Evolutionary conservation across 768 basidiomycete genomes (phyloP).

Genomic region (Rhizopogon rudus): DNA sequence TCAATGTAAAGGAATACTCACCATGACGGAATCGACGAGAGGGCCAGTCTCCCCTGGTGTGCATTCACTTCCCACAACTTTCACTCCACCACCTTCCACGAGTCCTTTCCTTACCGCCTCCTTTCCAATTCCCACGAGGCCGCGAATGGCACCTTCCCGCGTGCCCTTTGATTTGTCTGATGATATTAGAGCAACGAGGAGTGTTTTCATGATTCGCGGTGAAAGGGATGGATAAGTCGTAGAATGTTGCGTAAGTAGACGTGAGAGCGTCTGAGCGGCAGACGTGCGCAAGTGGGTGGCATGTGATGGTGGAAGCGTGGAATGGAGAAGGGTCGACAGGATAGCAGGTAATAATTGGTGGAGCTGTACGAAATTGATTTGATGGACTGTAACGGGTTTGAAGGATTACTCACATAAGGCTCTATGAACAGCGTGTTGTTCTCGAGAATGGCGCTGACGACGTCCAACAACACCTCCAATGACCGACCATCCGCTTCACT

Average conservation of each 20-base stretch:
- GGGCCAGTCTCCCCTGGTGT: constrained; percentile 21
- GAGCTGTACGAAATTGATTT: constrained; percentile 44
- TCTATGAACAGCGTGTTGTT: constrained; percentile 91
- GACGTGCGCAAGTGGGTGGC: constrained; percentile 70
- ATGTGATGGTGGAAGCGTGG: constrained; percentile 69
- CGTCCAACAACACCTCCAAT: constrained; percentile 80
- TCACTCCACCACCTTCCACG: constrained; percentile 75
- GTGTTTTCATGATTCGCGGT: constrained; percentile 90
- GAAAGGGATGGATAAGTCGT: constrained; percentile 88
- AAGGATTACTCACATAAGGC: constrained; percentile 73
- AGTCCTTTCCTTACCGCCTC: constrained; percentile 82
- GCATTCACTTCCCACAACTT: constrained; percentile 67
- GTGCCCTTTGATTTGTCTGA: constrained; percentile 72
- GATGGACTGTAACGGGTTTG: background rate
- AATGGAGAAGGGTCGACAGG: constrained; percentile 86
- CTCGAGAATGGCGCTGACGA: constrained; percentile 77
- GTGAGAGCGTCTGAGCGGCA: constrained; percentile 81
- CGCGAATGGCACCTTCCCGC: constrained; percentile 86
- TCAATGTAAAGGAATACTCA: constrained; percentile 22
- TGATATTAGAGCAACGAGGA: constrained; percentile 78
- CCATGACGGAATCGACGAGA: constrained; percentile 60
- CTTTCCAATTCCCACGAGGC: constrained; percentile 79
- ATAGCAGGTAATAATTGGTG: constrained; percentile 95
- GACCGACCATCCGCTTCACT: constrained; percentile 63
- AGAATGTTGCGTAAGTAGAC: constrained; percentile 74